These are phyloP conservation scores for Dactylonectria macrodidyma DNA, from an alignment of 2,329 filamentous ascomycete genomes.

Conservation along the genomic window DNA sequence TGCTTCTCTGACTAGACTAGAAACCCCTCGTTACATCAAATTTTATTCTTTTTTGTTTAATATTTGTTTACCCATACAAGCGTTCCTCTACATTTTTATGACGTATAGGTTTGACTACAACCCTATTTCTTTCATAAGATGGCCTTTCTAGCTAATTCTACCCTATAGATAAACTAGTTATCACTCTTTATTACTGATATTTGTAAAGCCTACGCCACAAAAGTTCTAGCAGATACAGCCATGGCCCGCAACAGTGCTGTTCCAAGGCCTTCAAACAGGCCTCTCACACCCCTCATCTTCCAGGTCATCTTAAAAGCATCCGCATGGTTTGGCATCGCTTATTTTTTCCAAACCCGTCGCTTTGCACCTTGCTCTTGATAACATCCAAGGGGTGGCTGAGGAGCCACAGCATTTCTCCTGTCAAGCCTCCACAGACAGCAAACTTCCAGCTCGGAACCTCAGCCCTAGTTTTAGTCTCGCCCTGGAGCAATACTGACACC, in stretches of 20 bases:
- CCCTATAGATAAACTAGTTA: too few relatives aligned
- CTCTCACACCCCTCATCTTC: neutral
- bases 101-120: too few relatives aligned
- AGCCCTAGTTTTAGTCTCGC: neutral
- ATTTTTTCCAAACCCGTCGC: conserved; percentile 9
- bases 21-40: too few relatives aligned
- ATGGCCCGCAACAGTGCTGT: conserved; percentile 21
- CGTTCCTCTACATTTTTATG: too few relatives aligned
- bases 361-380: conserved; percentile 31
- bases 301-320: conserved; percentile 8
- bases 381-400: conserved; percentile 21
- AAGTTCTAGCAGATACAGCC: conserved; percentile 27
- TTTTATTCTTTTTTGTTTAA: too few relatives aligned
- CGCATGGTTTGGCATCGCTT: conserved; percentile 11
- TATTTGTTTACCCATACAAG: too few relatives aligned
- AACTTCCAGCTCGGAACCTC: conserved; percentile 29
- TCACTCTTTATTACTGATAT: too few relatives aligned
- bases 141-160: too few relatives aligned
- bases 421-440: conserved; percentile 18
- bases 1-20: too few relatives aligned
- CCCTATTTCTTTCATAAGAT: too few relatives aligned
- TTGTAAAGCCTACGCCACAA: conserved; percentile 11
- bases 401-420: conserved; percentile 19
- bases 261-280: conserved; percentile 17
- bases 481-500: neutral